Evolutionary conservation across 139 green algal species (phyloP), one percentile per base, ranked within the genome.

Genomic region (Volvox africanus): DNA sequence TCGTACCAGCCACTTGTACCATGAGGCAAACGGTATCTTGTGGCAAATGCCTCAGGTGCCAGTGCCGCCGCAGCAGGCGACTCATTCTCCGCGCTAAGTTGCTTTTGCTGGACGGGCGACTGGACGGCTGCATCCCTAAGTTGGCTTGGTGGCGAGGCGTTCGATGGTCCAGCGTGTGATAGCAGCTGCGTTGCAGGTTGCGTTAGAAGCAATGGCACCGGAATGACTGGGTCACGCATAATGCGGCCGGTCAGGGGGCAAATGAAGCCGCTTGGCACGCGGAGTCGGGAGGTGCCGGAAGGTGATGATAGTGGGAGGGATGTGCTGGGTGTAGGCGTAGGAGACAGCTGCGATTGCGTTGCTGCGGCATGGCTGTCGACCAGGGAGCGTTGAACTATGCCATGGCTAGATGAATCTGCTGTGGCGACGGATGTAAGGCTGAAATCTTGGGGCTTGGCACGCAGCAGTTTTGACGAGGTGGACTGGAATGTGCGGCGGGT

Each of bases 221-320:
- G 32, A n/a, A 5, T 88, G 65, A 89, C 83, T 2, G 83, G 83
- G 13, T 89, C 83, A 2, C 83, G 83, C 83, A 89, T 89, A 22
- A 89, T 9, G 36, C n/a, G 19, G 22, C 36, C 30, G 1, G 67
- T 68, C 26, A 89, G 22, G 11, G 83, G 83, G 14, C 83, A 89
- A 1, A 80, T 14, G 83, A 89, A 89, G 68, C 35, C 16, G 36
- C 67, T 67, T 1, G 83, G 83, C 21, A 89, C 83, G 35, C 83
- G 83, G 0, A 89, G 67, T 55, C 44, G 44, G 44, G 9, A 37
- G 82, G 78, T 28, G 11, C 26, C 11, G 78, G 78, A 36, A 79
- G 71, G 71, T 30, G 71, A 36, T 33, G 22, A 18, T 55, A 30
- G 33, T 19, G 75, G 75, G 32, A 20, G 24, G 75, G 75, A 30